Evolutionary conservation across 164 flowering plant species (phyloP).

Genomic region (Vitis rotundifolia): DNA sequence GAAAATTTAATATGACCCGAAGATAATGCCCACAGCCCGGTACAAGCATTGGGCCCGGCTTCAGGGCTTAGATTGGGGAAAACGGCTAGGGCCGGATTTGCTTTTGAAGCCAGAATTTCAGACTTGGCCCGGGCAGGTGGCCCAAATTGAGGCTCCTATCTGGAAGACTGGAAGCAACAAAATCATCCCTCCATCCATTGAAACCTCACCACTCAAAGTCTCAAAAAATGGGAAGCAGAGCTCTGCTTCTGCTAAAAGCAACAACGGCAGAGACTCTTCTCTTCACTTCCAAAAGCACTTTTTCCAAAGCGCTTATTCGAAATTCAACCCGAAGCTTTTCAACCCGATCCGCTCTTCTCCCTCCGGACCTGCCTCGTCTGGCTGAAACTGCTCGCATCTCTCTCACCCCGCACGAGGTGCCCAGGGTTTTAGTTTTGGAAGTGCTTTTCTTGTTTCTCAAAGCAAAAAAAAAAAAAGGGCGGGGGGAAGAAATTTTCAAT

Average conservation of each 20-base stretch:
- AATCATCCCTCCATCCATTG: too few species aligned
- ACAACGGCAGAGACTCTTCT: background rate
- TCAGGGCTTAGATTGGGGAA: too few species aligned
- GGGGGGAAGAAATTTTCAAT: background rate
- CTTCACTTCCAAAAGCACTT: background rate
- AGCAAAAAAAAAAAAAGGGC: too few species aligned
- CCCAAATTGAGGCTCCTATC: too few species aligned
- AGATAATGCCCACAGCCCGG: too few species aligned
- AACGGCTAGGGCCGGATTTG: too few species aligned
- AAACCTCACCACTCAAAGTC: too few species aligned
- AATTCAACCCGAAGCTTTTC: slow-evolving; percentile 11
- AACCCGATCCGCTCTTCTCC: slow-evolving; percentile 38
- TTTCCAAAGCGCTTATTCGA: background rate
- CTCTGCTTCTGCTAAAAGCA: slow-evolving; percentile 20
- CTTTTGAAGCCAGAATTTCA: too few species aligned
- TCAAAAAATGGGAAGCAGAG: slow-evolving; percentile 28
- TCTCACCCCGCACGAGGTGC: slow-evolving; percentile 68
- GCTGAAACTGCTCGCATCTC: slow-evolving; percentile 89
- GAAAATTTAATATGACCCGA: too few species aligned
- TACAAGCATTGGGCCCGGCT: too few species aligned
- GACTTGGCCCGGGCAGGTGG: too few species aligned
- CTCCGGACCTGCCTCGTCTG: slow-evolving; percentile 70
- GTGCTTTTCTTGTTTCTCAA: background rate
- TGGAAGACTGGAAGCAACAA: too few species aligned
- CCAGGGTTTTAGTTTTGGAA: background rate